Evolutionary conservation across 768 basidiomycete species (phyloP), one percentile per base, ranked within the genome.

Genomic region (Atractiella rhizophila): DNA sequence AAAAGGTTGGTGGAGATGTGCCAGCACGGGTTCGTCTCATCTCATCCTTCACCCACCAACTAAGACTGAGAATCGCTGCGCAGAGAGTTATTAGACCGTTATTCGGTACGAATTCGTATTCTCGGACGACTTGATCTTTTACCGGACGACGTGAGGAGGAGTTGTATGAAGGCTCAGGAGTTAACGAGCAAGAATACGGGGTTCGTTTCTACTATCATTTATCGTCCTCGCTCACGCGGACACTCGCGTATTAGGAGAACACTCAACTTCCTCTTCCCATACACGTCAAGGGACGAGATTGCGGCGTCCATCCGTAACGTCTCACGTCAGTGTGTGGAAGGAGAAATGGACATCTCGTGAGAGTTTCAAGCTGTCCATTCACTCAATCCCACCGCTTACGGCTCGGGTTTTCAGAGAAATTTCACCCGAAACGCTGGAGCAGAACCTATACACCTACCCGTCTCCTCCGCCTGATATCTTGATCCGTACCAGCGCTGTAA

Each of bases 221-320:
- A 13, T 13, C 3, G 28, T 10, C 6, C n/a, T 7, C 23, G 2
- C 13, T 9, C 23, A n/a, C 16, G 1, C 29, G 35, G 28, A 42
- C 16, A 4, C 11, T 28, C 21, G 24, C 23, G 1, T 40, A 8
- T 20, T 48, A 94, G 86, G 25, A 73, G 78, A 1, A 74, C 86
- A 21, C 64, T 96, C 27, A 94, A 96, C 54, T 62, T 96, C 4
- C 82, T 79, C 60, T 81, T 85, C 66, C 75, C 88, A 0, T 98
- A 94, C 54, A 67, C 82, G 4, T 76, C 85, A 2, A 68, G 76
- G 23, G 80, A 98, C 54, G 91, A 98, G 58, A 85, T 96, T 11
- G 68, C 78, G 2, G 69, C 70, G 0, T 79, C 88, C 0, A 68
- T 94, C 3, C 63, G 71, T 13, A 37, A 43, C 1, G 40, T 42